Evolutionary conservation across 768 basidiomycete species (phyloP).

Genomic region (Suillus placidus): DNA sequence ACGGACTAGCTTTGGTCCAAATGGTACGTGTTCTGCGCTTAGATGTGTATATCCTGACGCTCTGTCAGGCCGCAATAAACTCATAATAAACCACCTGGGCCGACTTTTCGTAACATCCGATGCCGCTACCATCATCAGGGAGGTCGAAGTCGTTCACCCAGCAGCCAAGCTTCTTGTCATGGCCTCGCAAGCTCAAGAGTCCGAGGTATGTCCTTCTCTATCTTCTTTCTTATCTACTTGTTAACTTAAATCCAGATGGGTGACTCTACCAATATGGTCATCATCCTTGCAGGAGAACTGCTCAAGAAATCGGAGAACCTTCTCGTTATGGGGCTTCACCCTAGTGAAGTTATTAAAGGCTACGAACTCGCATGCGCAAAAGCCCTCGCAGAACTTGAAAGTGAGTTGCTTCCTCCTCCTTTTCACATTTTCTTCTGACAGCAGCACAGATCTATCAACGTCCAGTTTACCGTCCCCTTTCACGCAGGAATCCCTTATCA

Average conservation of each 20-base stretch:
- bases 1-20: slow-evolving; percentile 94
- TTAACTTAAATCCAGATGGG: slow-evolving; percentile 70
- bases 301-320: slow-evolving; percentile 92
- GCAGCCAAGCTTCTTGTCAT: slow-evolving; percentile 99
- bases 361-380: slow-evolving; percentile 90
- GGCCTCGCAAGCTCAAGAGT: slow-evolving; percentile 95
- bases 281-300: slow-evolving; percentile 95
- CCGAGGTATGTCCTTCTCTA: slow-evolving; percentile 62
- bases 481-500: slow-evolving; percentile 65
- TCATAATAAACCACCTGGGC: slow-evolving; percentile 96
- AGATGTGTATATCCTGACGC: slow-evolving; percentile 8
- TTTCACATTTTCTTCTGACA: slow-evolving; percentile 16
- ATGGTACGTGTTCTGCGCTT: slow-evolving; percentile 58
- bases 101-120: slow-evolving; percentile 97
- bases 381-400: slow-evolving; percentile 85
- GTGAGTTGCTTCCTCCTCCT: slow-evolving; percentile 51
- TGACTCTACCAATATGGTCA: slow-evolving; percentile 92
- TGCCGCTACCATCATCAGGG: slow-evolving; percentile 97
- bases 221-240: slow-evolving; percentile 3
- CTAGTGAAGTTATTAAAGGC: slow-evolving; percentile 92
- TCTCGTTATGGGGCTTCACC: slow-evolving; percentile 95
- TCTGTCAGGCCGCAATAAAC: slow-evolving; percentile 85
- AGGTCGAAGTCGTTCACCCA: slow-evolving; percentile 98
- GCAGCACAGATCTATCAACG: slow-evolving; percentile 62
- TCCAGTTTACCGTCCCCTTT: slow-evolving; percentile 72